Evolutionary conservation across 2,329 filamentous ascomycete species (phyloP).

Genomic region (Trichoderma sp.): DNA sequence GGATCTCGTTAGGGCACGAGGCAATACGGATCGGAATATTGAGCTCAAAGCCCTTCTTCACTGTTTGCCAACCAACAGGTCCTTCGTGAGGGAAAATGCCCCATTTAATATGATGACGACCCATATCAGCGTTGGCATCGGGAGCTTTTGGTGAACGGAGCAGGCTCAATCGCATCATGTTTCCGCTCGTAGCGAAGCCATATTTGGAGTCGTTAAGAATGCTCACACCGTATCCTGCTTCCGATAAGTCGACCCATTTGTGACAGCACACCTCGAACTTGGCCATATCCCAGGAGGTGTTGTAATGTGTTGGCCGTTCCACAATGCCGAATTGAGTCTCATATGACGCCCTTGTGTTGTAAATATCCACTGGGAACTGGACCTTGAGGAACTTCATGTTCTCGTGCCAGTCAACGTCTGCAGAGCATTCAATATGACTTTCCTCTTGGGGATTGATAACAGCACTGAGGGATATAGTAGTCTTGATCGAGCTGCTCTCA

Average conservation of each 20-base stretch:
- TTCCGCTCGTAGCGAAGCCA: neutral
- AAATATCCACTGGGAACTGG: neutral
- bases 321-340: neutral
- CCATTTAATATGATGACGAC: neutral
- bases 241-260: neutral
- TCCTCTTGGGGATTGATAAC: neutral
- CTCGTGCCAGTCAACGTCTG: neutral
- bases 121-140: neutral
- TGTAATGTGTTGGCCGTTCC: neutral
- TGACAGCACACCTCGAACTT: neutral
- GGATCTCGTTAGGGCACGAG: neutral
- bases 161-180: neutral
- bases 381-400: neutral
- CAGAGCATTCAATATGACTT: neutral
- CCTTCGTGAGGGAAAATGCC: neutral
- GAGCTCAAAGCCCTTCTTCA: neutral
- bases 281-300: neutral
- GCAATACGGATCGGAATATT: neutral
- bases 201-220: neutral
- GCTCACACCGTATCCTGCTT: neutral
- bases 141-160: neutral
- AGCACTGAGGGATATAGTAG: neutral
- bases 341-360: neutral
- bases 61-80: neutral
- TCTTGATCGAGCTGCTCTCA: neutral